Evolutionary conservation across 306 rosid genomes (phyloP).

Genomic region (Spatholobus suberectus): DNA sequence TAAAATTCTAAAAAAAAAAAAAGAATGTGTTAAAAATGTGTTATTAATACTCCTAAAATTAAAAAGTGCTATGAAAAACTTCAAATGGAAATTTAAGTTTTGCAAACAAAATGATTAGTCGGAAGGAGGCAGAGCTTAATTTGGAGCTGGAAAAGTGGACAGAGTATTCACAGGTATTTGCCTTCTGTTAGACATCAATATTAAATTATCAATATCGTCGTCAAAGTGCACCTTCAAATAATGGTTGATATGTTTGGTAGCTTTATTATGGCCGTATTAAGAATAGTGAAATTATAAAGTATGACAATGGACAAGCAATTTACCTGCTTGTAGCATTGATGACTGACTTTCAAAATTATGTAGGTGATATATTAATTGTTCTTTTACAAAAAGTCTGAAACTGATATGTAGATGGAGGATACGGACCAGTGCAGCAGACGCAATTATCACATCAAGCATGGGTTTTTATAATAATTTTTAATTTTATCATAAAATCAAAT

Average conservation of each 20-base stretch:
- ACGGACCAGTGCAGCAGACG: not conserved
- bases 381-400: not conserved
- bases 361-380: not conserved
- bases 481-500: not conserved
- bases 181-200: not conserved
- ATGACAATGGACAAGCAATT: not conserved
- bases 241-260: not conserved
- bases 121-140: no score
- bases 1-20: no score
- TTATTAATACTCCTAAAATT: no score
- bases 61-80: not conserved
- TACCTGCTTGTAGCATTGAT: not conserved
- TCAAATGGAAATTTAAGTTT: not conserved
- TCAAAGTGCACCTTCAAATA: not conserved
- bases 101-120: not conserved
- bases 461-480: not conserved
- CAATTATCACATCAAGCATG: not conserved
- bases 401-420: not conserved
- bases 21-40: no score
- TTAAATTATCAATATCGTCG: not conserved
- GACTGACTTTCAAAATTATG: not conserved
- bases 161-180: not conserved
- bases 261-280: not conserved
- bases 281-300: not conserved
- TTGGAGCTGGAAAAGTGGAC: not conserved